Conservation (phyloP, 2,329 filamentous ascomycete species). For the Apiospora sp. region DNA sequence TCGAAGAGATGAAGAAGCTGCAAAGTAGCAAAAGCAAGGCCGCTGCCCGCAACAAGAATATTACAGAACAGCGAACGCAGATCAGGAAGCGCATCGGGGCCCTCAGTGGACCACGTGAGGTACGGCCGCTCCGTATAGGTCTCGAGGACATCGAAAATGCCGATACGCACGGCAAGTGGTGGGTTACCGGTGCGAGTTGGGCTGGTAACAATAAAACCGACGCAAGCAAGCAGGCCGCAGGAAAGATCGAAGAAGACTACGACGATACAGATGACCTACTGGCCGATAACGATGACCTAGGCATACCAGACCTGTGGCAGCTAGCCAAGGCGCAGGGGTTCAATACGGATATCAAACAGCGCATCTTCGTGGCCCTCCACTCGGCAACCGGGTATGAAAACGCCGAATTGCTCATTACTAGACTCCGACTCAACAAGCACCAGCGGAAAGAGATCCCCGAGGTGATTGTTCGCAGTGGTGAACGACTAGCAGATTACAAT, state of each 20-base stretch:
- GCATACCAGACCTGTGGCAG: constrained; percentile 72
- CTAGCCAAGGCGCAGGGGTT: constrained; percentile 85
- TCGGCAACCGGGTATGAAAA: constrained; percentile 85
- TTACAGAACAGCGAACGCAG: constrained; percentile 82
- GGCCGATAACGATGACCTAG: constrained; percentile 52
- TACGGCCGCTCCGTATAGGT: constrained; percentile 81
- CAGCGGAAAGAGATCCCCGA: constrained; percentile 88
- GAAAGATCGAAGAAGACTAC: constrained; percentile 40
- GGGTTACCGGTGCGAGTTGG: constrained; percentile 97
- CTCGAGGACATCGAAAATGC: constrained; percentile 83
- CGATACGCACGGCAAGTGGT: constrained; percentile 95
- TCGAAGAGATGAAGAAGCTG: constrained; percentile 92
- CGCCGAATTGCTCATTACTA: constrained; percentile 79
- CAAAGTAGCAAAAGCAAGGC: constrained; percentile 93
- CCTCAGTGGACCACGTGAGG: constrained; percentile 66
- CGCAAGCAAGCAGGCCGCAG: constrained; percentile 35
- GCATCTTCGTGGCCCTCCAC: constrained; percentile 94
- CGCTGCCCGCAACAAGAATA: constrained; percentile 71
- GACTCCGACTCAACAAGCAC: constrained; percentile 84
- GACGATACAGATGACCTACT: constrained; percentile 37
- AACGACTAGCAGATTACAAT: constrained; percentile 85
- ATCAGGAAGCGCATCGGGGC: constrained; percentile 90
- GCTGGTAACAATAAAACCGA: constrained; percentile 47
- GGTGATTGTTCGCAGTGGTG: constrained; percentile 87
- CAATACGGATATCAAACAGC: constrained; percentile 84